Evolutionary conservation across 176 grass and related monocot genomes (phyloP).

Genomic region (Hsuehochloa calcarea): DNA sequence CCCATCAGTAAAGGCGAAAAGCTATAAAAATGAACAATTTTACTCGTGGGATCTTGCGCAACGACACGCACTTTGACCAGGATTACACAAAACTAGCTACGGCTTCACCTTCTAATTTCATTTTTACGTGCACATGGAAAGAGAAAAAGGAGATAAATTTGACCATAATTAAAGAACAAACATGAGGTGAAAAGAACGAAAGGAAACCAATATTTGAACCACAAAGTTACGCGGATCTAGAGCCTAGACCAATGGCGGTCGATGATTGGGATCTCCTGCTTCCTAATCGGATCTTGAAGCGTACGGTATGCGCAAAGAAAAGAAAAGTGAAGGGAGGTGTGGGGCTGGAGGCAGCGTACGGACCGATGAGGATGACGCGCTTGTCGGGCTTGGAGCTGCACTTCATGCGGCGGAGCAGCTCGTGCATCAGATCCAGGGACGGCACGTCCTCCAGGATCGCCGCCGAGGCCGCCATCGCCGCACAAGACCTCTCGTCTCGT

Average conservation of each 20-base stretch:
- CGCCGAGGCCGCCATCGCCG: too few species aligned
- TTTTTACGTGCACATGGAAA: background rate
- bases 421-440: conserved; percentile 87
- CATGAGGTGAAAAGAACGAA: too few species aligned
- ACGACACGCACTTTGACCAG: background rate
- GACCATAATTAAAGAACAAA: background rate
- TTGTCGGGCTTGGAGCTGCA: conserved; percentile 94
- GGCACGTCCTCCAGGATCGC: conserved; percentile 83
- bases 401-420: conserved; percentile 90
- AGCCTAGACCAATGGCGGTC: background rate
- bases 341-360: background rate
- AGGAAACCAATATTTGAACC: background rate
- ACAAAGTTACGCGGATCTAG: background rate
- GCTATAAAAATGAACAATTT: background rate
- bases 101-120: background rate
- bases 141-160: background rate
- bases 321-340: background rate
- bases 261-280: background rate
- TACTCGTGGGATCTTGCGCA: background rate
- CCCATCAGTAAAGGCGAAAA: background rate
- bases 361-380: conserved; percentile 63
- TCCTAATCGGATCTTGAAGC: conserved; percentile 16
- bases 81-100: background rate
- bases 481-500: too few species aligned
- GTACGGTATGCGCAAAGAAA: background rate